Evolutionary conservation across 768 basidiomycete species (phyloP), one percentile per base, ranked within the genome.

Genomic region (Lactifluus hygrophoroides): DNA sequence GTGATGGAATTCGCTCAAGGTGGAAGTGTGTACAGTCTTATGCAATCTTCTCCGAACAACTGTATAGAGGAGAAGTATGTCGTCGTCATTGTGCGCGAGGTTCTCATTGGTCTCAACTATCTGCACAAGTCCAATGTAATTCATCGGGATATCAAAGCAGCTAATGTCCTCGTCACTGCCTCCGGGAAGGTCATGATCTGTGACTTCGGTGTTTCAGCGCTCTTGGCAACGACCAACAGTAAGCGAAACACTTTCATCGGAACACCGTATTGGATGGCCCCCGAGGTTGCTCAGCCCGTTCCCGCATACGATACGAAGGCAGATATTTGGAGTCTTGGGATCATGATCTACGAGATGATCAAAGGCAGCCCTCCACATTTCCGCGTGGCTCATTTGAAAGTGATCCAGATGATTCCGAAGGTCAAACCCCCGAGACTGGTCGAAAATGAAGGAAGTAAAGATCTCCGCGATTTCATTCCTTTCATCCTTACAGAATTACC

Each of bases 221-320:
- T 96, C 37, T 80, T 97, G 53, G 81, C 84, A 25, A 90, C 84
- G 16, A 78, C 84, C 3, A 84, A 86, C 11, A 92, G 91, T 70
- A 98, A 98, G 71, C 84, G 96, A 23, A 93, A 94, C 52, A 99
- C 96, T 0, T 82, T 98, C 67, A 92, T 94, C 61, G 96, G 96
- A 1, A 98, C 96, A 1, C 95, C 94, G 0, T 92, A 96, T 69
- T 98, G 95, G 95, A 99, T 99, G 96, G 96, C 96, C 0, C 96
- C 96, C 0, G 96, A 99, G 71, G 93, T 98, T 3, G 90, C 95
- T 16, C 89, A 92, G 63, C 79, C 80, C 10, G 85, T 89, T 11
- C 83, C 91, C n/a, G 79, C 85, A 43, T 98, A 99, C 71, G 95
- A 99, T 68, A 88, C 90, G 52, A 98, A 96, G 70, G 96, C 95